Percentiles rank a stretch among this genome's conserved stretches.
Conservation (phyloP, 345 rosid genomes). For the Heritiera fomes region DNA sequence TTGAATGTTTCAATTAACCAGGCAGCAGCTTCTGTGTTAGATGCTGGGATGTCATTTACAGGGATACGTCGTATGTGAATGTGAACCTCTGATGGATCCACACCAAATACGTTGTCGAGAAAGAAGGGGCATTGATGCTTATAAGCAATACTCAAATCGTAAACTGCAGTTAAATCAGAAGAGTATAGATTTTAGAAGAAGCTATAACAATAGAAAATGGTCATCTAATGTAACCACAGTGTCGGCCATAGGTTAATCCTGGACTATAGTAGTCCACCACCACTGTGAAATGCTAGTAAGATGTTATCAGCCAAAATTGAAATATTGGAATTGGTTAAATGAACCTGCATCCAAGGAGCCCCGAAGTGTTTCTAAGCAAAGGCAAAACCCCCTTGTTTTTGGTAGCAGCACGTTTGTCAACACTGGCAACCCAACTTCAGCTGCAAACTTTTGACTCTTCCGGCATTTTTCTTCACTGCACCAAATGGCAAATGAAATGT, state of each 20-base stretch:
- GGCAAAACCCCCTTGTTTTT: constrained; percentile 66
- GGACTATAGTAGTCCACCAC: too few relatives aligned
- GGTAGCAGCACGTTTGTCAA: constrained; percentile 73
- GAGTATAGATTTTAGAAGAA: constrained; percentile 7
- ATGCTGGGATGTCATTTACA: constrained; percentile 44
- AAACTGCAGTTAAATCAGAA: constrained; percentile 52
- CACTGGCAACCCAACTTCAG: constrained; percentile 71
- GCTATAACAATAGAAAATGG: background rate
- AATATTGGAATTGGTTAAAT: background rate
- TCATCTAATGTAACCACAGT: background rate
- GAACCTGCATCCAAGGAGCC: constrained; percentile 74
- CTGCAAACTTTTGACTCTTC: constrained; percentile 63
- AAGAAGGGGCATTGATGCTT: constrained; percentile 68
- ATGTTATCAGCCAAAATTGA: background rate
- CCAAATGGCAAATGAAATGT: constrained; percentile 22
- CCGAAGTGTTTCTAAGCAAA: constrained; percentile 66
- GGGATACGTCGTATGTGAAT: constrained; percentile 63
- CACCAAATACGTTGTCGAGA: constrained; percentile 78
- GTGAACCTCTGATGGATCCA: constrained; percentile 84
- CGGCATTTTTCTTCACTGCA: constrained; percentile 72
- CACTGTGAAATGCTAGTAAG: background rate
- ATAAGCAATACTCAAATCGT: constrained; percentile 75
- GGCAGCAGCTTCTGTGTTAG: constrained; percentile 46
- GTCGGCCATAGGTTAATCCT: background rate
- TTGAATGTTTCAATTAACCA: constrained; percentile 67